Evolutionary conservation across 495 filamentous ascomycete species (phyloP), one percentile per base, ranked within the genome.

Genomic region (Penicillium mononematosum): DNA sequence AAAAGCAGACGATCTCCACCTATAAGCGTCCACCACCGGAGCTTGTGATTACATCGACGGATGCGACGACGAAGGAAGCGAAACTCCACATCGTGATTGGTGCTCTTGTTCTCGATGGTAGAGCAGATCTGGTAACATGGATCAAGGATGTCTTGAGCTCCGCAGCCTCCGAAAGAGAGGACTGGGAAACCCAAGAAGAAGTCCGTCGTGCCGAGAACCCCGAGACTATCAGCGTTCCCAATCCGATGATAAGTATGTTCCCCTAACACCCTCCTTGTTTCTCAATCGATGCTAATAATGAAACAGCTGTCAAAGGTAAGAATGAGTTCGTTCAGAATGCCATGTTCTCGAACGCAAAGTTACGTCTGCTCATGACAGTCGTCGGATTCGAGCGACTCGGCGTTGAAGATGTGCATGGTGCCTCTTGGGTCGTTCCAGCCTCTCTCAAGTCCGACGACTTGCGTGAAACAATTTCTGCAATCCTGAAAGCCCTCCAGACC

Each of bases 271-370:
- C 38, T 17, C 24, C 6, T 25, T 25, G 27, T 1, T 44, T 45
- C 6, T 38, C 27, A 9, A 20, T 50, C 45, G 22, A 5, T 50
- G 57, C 56, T 72, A 69, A 73, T 59, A 49, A 17, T 55, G 63
- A 47, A 69, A 51, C 47, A 70, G 84, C 83, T 51, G 76, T 96
- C 51, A 86, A 78, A 59, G 80, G 89, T 2, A 84, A 86, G 41
- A 84, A 81, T 42, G 88, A 93, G 42, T 77, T 83, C 29, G 79
- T 84, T 39, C 85, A 86, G 46, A 81, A 78, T 4, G 88, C 90
- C 22, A 84, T 96, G 72, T 95, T 92, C 70, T 92, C 89, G 61
- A 92, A 97, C 63, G 85, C 88, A n/a, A 86, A 91, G 64, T 84
- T 98, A 8, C 88, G 93, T 27, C 85, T 98, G 24, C 83, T 99